Base-by-base conservation (phyloP, 768 basidiomycete genomes). In the Kwoniella bestiolae region DNA sequence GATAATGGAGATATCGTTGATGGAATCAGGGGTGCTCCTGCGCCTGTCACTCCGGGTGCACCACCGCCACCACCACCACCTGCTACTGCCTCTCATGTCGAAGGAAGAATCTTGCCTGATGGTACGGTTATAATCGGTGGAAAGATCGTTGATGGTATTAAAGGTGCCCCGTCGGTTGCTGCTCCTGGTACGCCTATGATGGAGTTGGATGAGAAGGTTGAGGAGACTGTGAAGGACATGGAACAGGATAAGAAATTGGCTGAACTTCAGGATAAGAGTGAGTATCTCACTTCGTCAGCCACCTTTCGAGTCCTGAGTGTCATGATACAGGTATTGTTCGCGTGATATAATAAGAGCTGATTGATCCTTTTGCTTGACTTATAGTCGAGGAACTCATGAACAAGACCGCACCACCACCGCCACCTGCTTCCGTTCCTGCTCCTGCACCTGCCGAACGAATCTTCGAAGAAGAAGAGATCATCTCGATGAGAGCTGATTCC, bases 231-330 rank as follows among this genome's bases (percentile, higher is more conserved):
- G 23, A 75, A 75, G 62, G 72, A 81, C 57, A 25, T 64, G 49
- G 75, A 81, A 50, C 78, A 81, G 66, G 80, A 81, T 63, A 46
- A 49, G 44, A 72, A 71, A 52, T 65, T 81, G 11, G 71, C 72
- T 11, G 63, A 73, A 23, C 59, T 81, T 29, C 69, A 76, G 64
- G 66, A 74, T 29, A 75, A 76, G 44, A 68, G 79, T 78, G 61
- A 73, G 77, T 65, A 2, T 6, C n/a, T 51, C 46, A 23, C 2
- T 23, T n/a, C 50, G 0, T 14, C 5, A 29, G 25, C 18, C n/a
- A n/a, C n/a, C n/a, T n/a, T n/a, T n/a, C n/a, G n/a, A n/a, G n/a
- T n/a, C n/a, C n/a, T n/a, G n/a, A n/a, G n/a, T n/a, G n/a, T n/a
- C n/a, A n/a, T n/a, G n/a, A n/a, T n/a, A n/a, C n/a, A n/a, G n/a